Conservation (phyloP, 106 monocot species). For the Acorus calamus region DNA sequence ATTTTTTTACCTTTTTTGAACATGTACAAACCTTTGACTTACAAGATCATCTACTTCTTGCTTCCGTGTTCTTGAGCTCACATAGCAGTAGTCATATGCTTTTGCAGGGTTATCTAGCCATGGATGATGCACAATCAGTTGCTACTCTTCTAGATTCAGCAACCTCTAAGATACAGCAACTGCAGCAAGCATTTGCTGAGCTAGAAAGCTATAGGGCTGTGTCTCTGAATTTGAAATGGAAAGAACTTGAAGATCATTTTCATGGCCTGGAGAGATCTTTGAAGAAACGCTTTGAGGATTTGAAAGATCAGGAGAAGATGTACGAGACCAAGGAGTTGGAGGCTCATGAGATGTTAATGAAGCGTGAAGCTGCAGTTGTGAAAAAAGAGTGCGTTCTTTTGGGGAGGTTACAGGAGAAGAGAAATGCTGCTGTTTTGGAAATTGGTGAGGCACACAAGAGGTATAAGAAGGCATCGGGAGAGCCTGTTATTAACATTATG, state of each 20-base stretch:
- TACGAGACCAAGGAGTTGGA: conserved; percentile 43
- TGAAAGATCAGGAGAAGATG: conserved; percentile 63
- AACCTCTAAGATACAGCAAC: conserved; percentile 70
- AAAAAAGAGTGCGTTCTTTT: conserved; percentile 68
- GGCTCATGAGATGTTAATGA: conserved; percentile 47
- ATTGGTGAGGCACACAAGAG: conserved; percentile 28
- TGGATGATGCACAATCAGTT: conserved; percentile 61
- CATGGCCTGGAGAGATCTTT: conserved; percentile 78
- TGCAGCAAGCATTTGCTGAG: conserved; percentile 69
- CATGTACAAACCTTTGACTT: no score
- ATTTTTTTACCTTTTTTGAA: no score
- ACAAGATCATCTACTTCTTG: no score
- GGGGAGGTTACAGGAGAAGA: conserved; percentile 61
- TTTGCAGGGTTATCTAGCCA: conserved; percentile 18
- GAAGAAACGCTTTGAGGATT: conserved; percentile 53
- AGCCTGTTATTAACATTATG: conserved; percentile 1
- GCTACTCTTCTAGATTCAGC: conserved; percentile 62
- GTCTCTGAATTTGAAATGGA: conserved; percentile 64
- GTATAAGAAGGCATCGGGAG: conserved; percentile 10
- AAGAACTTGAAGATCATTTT: conserved; percentile 71
- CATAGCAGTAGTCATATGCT: no score
- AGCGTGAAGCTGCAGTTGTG: conserved; percentile 50
- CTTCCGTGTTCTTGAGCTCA: no score
- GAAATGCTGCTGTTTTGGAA: conserved; percentile 60
- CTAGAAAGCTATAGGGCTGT: conserved; percentile 49